Base-by-base conservation (phyloP, 805 yeast species). In the Monosporozyma yasuniensis region DNA sequence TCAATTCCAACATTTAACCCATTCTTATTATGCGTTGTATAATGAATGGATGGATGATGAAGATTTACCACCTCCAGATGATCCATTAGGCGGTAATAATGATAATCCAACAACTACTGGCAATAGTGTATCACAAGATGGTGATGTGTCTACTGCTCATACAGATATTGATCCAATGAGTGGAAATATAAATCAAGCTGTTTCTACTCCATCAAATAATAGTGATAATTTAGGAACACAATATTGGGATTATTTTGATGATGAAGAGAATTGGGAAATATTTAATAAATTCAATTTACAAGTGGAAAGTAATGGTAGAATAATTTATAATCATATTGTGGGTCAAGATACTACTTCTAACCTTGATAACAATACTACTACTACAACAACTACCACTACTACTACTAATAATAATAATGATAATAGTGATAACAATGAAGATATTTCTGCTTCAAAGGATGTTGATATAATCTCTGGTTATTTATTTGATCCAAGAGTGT, bases 211-310 rank as follows among this genome's bases (percentile, higher is more conserved):
- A 8, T n/a, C 23, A 5, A 44, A 32, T n/a, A 25, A 8, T 32
- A 19, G 11, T 19, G 21, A 12, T 8, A 44, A 44, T 32, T 25
- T 30, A 16, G 27, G 27, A 10, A 44, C 56, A 43, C 57, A 55
- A 16, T 64, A 57, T 45, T 64, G 68, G 68, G 66, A 62, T 41
- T 56, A 53, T 38, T 64, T 62, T 42, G 61, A 62, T 44, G 67
- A 61, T 35, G 66, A 63, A 46, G 67, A 61, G 9, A 61, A 59
- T 46, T 63, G 66, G 65, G 56, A 57, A 41, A 50, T 59, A 1
- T 64, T 64, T 46, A 58, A 58, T 38, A 51, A 53, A 48, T 53
- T 27, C 55, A 57, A 41, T 47, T 56, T 50, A 12, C 34, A 42
- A 3, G 37, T 52, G 28, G 65, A 61, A 42, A 54, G 63, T 41